Base-by-base conservation (phyloP, 345 rosid genomes). In the Acer yangbiense region DNA sequence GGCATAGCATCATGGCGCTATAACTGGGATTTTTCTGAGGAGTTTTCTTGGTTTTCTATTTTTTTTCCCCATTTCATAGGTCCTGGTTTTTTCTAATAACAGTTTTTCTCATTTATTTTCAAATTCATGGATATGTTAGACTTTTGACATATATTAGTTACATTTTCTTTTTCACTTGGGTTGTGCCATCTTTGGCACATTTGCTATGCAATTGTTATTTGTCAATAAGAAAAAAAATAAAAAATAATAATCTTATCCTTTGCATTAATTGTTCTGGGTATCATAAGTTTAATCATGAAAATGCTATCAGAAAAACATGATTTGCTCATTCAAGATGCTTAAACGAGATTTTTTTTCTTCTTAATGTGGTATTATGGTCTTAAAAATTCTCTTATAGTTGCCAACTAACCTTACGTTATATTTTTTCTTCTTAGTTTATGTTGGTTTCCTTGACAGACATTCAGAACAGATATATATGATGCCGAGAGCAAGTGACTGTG, bases 391-490 rank as follows among this genome's bases (percentile, higher is more conserved):
- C 57, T 6, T 39, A 52, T 12, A 21, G 60, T 64, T 21, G 17
- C 50, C 78, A 68, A 54, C 43, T 20, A 27, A 61, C 27, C 32
- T 44, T 73, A 17, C 27, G 27, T 52, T 35, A 20, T 52, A 48
- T 23, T 1, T 65, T 48, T 13, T 23, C 46, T 72, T 77, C 21
- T 75, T 18, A 20, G 41, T 20, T 4, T 23, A 50, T 11, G 41
- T 57, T 80, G 43, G 18, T 72, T 81, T 85, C 88, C 90, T 81
- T 85, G 20, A 87, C 74, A 16, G 21, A 58, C 78, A 20, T 82
- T 67, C 80, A 88, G 91, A 25, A 23, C 91, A 3, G 88, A 88
- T 70, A 25, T 88, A 1, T 88, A 88, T 55, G 91, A 88, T 9
- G 44, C 48, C 1, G 91, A 88, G 82, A 86, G 91, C 91, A 86